These are phyloP conservation scores for Microthlaspi erraticum DNA, from an alignment of 345 rosid species.

Conservation along the genomic window DNA sequence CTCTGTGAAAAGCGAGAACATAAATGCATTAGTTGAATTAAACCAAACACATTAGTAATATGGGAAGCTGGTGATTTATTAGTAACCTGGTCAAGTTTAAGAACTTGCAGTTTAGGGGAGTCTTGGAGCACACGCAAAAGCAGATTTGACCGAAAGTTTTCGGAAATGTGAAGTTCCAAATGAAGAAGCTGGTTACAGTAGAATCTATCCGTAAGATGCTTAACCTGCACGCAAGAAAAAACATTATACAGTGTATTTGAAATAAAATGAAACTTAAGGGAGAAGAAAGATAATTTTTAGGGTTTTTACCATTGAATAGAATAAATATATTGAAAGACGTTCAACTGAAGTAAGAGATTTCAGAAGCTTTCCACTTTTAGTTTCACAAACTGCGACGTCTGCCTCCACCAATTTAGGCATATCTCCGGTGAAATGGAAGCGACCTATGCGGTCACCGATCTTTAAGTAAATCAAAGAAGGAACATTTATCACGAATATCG, in stretches of 20 bases:
- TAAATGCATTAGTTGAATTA: not conserved
- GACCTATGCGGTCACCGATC: not conserved
- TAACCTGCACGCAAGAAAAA: not conserved
- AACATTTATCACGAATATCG: not conserved
- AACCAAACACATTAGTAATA: not conserved
- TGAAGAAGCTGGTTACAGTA: slow-evolving; percentile 2
- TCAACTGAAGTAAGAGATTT: slow-evolving; percentile 4
- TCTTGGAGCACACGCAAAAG: slow-evolving; percentile 5
- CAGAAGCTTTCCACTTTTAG: not conserved
- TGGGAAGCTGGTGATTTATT: not conserved
- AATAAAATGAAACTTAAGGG: not conserved
- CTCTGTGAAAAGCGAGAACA: not conserved
- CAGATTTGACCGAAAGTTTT: not conserved
- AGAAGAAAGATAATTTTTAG: not conserved
- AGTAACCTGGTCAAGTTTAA: slow-evolving; percentile 24
- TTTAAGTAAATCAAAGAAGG: slow-evolving; percentile 22
- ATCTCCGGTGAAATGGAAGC: not conserved
- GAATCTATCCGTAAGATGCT: slow-evolving; percentile 6
- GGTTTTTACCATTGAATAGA: slow-evolving; percentile 10
- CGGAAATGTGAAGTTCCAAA: slow-evolving; percentile 8
- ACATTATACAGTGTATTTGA: too few relatives aligned
- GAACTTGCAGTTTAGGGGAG: slow-evolving; percentile 20
- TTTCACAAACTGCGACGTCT: not conserved
- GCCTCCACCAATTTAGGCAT: slow-evolving; percentile 28
- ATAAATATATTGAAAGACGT: not conserved